These are phyloP conservation scores for Sindora glabra DNA, from an alignment of 306 rosid genomes.

Conservation along the genomic window DNA sequence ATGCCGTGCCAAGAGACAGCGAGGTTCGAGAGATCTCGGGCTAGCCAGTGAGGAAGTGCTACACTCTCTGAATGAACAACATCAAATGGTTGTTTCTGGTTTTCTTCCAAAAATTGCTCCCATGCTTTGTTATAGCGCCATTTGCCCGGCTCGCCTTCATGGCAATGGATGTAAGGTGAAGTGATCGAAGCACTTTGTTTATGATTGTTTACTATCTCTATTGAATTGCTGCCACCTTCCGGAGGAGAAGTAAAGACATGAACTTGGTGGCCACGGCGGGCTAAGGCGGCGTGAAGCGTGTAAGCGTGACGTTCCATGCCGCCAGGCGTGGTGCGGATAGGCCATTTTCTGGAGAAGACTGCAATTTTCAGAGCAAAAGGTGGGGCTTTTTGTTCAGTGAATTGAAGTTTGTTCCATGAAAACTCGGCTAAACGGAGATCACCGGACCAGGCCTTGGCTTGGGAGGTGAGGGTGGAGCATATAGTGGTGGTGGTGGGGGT, in stretches of 20 bases:
- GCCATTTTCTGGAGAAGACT: conserved; percentile 94
- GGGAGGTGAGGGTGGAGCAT: conserved; percentile 39
- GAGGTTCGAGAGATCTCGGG: conserved; percentile 54
- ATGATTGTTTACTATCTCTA: neutral
- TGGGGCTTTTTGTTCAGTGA: conserved; percentile 26
- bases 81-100: conserved; percentile 47
- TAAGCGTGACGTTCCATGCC: conserved; percentile 98
- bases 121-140: conserved; percentile 95
- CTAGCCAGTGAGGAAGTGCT: conserved; percentile 80
- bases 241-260: conserved; percentile 83
- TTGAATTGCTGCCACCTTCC: conserved; percentile 6
- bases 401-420: conserved; percentile 74
- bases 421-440: conserved; percentile 65
- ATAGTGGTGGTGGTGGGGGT: conserved; percentile 48
- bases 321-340: conserved; percentile 67
- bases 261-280: conserved; percentile 75
- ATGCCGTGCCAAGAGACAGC: conserved; percentile 98
- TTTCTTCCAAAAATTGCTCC: conserved; percentile 67
- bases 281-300: conserved; percentile 74
- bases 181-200: conserved; percentile 23
- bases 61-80: conserved; percentile 95
- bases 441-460: conserved; percentile 56
- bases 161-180: conserved; percentile 63
- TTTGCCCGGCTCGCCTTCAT: conserved; percentile 76
- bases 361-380: conserved; percentile 55